These are phyloP conservation scores for Sanguinoderma infundibulare DNA, from an alignment of 1,284 basidiomycete genomes.

Conservation along the genomic window DNA sequence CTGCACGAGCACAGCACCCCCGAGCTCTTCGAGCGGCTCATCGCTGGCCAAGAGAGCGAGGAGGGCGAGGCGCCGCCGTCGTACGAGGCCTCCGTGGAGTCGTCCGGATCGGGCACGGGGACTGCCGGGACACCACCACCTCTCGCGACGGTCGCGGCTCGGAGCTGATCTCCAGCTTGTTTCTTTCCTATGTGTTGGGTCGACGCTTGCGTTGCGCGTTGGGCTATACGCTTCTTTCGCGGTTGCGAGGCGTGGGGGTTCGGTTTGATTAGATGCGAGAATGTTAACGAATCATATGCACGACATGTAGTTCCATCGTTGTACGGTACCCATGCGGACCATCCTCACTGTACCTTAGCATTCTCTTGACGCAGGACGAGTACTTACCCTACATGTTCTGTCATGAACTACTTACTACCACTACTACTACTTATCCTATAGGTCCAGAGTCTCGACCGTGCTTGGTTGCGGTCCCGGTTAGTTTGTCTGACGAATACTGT, in stretches of 20 bases:
- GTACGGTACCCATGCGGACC: neutral
- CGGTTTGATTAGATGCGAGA: neutral
- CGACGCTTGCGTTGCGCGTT: neutral
- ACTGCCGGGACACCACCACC: neutral
- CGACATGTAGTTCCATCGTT: neutral
- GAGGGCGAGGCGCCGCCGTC: constrained; percentile 67
- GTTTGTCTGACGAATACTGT: too few relatives aligned
- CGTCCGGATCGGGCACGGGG: neutral
- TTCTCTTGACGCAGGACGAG: neutral
- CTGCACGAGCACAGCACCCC: constrained; percentile 42
- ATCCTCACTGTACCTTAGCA: neutral
- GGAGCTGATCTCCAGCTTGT: neutral
- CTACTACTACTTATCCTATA: neutral
- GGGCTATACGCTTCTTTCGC: neutral
- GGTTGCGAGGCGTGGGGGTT: neutral
- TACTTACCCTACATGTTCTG: neutral
- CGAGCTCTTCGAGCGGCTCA: constrained; percentile 59
- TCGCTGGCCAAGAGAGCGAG: constrained; percentile 66
- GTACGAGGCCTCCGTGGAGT: constrained; percentile 43
- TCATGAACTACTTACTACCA: too few relatives aligned
- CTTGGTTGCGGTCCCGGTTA: too few relatives aligned
- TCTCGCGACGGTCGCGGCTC: neutral
- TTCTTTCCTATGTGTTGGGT: too few relatives aligned
- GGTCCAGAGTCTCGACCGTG: too few relatives aligned
- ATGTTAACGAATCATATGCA: neutral